These are phyloP conservation scores for Athelia sp. DNA, from an alignment of 1,284 basidiomycete species.

Conservation along the genomic window DNA sequence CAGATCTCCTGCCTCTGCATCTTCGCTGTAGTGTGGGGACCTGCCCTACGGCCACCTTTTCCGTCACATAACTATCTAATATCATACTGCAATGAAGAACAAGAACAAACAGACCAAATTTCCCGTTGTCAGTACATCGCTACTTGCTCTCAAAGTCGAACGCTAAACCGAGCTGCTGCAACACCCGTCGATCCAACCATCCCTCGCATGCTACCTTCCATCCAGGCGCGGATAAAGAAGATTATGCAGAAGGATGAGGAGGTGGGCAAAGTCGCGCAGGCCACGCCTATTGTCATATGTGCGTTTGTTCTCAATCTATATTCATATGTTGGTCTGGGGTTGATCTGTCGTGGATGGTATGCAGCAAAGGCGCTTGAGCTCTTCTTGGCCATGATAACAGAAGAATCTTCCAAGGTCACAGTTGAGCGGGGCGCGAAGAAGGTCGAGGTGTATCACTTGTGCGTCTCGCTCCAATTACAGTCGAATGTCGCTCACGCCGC, in stretches of 20 bases:
- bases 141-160: not conserved
- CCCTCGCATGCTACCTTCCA: constrained; percentile 1
- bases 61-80: too few relatives aligned
- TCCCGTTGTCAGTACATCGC: constrained; percentile 54
- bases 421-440: constrained; percentile 80
- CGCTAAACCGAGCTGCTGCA: not conserved
- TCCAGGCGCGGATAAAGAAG: constrained; percentile 94
- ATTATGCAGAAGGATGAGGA: constrained; percentile 99
- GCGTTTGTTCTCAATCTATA: constrained; percentile 30
- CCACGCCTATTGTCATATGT: constrained; percentile 98
- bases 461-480: constrained; percentile 28
- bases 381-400: constrained; percentile 86
- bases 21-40: too few relatives aligned
- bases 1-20: too few relatives aligned
- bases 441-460: constrained; percentile 95
- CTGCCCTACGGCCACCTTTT: too few relatives aligned
- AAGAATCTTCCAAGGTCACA: constrained; percentile 83
- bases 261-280: constrained; percentile 97
- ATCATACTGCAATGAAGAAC: constrained; percentile 55
- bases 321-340: not conserved
- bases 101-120: constrained; percentile 85
- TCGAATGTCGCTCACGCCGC: not conserved
- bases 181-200: not conserved
- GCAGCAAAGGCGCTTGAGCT: constrained; percentile 95
- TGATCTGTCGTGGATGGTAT: not conserved